Conservation (phyloP, 192 early-diverging fungal genomes). For the Umbelopsis vinacea region DNA sequence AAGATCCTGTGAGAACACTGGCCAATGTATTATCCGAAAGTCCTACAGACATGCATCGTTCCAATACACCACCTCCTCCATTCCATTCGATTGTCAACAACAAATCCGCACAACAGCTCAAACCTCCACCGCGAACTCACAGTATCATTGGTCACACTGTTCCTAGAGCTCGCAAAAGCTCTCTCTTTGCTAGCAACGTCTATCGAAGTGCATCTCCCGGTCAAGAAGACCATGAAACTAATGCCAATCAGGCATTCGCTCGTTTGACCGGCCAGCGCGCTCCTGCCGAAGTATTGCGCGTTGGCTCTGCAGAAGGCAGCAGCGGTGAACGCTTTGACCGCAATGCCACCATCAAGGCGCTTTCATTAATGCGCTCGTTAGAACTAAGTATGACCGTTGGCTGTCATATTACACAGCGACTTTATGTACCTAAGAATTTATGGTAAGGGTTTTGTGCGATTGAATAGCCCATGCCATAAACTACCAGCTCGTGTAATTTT, state of each 20-base stretch:
- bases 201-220: background rate
- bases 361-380: conserved; percentile 25
- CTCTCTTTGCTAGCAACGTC: background rate
- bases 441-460: conserved; percentile 20
- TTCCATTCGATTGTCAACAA: background rate
- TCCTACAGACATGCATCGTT: background rate
- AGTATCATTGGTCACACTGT: background rate
- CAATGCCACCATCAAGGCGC: conserved; percentile 6
- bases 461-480: background rate
- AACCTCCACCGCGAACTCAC: conserved; percentile 10
- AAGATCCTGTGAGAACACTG: background rate
- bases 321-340: conserved; percentile 1
- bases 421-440: conserved; percentile 43
- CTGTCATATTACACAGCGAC: conserved; percentile 27
- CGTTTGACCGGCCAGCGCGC: conserved; percentile 15
- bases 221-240: background rate
- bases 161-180: conserved; percentile 11
- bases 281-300: background rate
- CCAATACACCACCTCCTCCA: background rate
- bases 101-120: background rate
- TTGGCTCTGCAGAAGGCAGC: background rate
- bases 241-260: background rate
- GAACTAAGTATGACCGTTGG: conserved; percentile 39
- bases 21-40: background rate
- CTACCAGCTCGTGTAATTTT: too few species aligned